Base-by-base conservation (phyloP, 2,329 filamentous ascomycete species). In the Colletotrichum endophyticum region DNA sequence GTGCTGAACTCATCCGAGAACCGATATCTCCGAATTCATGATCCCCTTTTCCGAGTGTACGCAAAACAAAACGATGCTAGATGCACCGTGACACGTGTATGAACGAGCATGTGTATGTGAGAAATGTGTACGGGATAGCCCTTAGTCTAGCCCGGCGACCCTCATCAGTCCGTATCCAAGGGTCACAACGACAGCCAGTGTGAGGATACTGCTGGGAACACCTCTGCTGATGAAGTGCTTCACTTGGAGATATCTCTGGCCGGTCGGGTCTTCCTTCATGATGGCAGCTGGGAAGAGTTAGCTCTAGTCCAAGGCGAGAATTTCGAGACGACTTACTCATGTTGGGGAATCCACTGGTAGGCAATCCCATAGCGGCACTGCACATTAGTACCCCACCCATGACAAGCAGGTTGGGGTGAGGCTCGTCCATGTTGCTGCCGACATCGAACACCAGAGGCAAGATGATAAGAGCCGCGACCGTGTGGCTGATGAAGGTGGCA, bases 371-470 rank as follows among this genome's bases (percentile, higher is more conserved):
- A 3, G 95, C 97, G n/a, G 96, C 96, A 79, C 94, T 96, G 83
- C 97, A 98, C 96, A 99, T 99, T 78, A 99, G 87, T 13, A 98
- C 96, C 71, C 95, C 94, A 0, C 93, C 95, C 96, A 99, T 99
- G 78, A 99, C 97, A 75, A 99, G 87, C 76, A 99, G 86, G 84
- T 99, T 99, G 11, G 97, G 96, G 83, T 98, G 96, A 32, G 96
- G 96, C 83, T 98, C 90, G 4, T 94, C 91, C 96, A 99, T 98
- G 66, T 89, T 90, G 76, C 92, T 89, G 22, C 97, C 98, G 11
- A 99, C 95, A 79, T 97, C 92, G 81, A 93, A 92, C 2, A 99
- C 96, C 3, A 99, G 91, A 2, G 97, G 97, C 28, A 99, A 88
- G 80, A 99, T 95, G 82, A 99, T 99, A 68, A 99, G 87, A 2